Conservation (phyloP, 768 basidiomycete species). For the Suillus hirtellus region DNA sequence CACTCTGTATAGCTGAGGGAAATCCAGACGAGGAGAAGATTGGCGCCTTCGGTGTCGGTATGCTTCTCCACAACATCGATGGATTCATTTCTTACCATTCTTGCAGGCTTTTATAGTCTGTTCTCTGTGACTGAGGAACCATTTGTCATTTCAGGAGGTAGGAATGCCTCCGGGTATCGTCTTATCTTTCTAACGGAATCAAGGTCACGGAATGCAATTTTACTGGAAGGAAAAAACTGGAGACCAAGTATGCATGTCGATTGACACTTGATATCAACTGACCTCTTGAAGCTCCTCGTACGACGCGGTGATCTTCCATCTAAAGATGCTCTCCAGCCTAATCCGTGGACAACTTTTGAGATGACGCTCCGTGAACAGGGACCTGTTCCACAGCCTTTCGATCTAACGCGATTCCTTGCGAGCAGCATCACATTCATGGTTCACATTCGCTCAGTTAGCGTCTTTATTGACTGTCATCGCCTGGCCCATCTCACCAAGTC, state of each 20-base stretch:
- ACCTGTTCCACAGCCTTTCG: constrained; percentile 80
- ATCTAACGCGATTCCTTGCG: constrained; percentile 85
- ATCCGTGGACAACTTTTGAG: constrained; percentile 83
- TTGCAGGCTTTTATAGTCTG: constrained; percentile 69
- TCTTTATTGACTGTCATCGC: constrained; percentile 80
- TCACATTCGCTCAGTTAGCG: constrained; percentile 69
- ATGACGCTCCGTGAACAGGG: constrained; percentile 83
- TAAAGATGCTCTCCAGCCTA: constrained; percentile 30
- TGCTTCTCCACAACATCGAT: constrained; percentile 18
- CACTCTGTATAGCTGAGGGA: constrained; percentile 63
- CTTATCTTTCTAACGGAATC: constrained; percentile 22
- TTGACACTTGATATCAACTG: not conserved
- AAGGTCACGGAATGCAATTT: constrained; percentile 91
- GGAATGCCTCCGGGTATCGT: constrained; percentile 12
- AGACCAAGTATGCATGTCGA: constrained; percentile 59
- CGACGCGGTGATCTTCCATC: constrained; percentile 68
- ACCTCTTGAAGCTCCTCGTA: constrained; percentile 63
- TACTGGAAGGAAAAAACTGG: constrained; percentile 89
- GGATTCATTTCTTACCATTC: not conserved
- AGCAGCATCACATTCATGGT: constrained; percentile 95
- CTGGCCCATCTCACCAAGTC: constrained; percentile 68
- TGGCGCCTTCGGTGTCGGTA: constrained; percentile 90
- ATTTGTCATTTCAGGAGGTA: constrained; percentile 79
- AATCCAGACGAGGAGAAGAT: constrained; percentile 96
- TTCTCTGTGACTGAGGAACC: constrained; percentile 86